Percentiles rank a stretch among this genome's conserved stretches.
These are phyloP conservation scores for Meyerozyma athensensis DNA, from an alignment of 1,139 yeast species.

Conservation along the genomic window DNA sequence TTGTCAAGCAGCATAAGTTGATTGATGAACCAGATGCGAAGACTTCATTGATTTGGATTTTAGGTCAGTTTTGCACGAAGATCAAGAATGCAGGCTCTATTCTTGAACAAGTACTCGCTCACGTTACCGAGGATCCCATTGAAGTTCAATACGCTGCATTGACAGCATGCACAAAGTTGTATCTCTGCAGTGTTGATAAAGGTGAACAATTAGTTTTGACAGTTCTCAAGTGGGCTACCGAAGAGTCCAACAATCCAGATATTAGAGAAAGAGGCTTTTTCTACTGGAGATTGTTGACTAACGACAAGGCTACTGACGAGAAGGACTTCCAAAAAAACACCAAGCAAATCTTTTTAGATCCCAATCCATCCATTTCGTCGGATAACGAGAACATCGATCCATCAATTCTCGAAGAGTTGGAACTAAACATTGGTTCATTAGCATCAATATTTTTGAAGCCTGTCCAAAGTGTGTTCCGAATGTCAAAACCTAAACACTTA, in stretches of 20 bases:
- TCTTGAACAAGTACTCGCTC: slow-evolving; percentile 40
- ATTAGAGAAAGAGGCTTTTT: slow-evolving; percentile 79
- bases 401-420: slow-evolving; percentile 70
- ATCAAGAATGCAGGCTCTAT: slow-evolving; percentile 46
- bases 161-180: slow-evolving; percentile 71
- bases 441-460: slow-evolving; percentile 86
- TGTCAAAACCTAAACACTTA: slow-evolving; percentile 52
- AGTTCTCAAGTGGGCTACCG: slow-evolving; percentile 68
- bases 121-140: slow-evolving; percentile 56
- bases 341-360: slow-evolving; percentile 54
- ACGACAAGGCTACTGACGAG: slow-evolving; percentile 27
- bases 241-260: slow-evolving; percentile 73
- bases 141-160: slow-evolving; percentile 73
- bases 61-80: slow-evolving; percentile 63
- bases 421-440: slow-evolving; percentile 73
- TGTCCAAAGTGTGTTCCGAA: slow-evolving; percentile 69
- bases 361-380: slow-evolving; percentile 58
- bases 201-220: slow-evolving; percentile 58
- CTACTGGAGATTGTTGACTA: slow-evolving; percentile 76
- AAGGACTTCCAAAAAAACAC: slow-evolving; percentile 37
- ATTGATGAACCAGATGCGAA: slow-evolving; percentile 78
- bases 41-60: slow-evolving; percentile 76
- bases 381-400: slow-evolving; percentile 74
- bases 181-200: slow-evolving; percentile 50
- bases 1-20: slow-evolving; percentile 41